These are phyloP conservation scores for Neurospora crassa DNA, from an alignment of 2,329 filamentous ascomycete genomes.

Conservation along the genomic window DNA sequence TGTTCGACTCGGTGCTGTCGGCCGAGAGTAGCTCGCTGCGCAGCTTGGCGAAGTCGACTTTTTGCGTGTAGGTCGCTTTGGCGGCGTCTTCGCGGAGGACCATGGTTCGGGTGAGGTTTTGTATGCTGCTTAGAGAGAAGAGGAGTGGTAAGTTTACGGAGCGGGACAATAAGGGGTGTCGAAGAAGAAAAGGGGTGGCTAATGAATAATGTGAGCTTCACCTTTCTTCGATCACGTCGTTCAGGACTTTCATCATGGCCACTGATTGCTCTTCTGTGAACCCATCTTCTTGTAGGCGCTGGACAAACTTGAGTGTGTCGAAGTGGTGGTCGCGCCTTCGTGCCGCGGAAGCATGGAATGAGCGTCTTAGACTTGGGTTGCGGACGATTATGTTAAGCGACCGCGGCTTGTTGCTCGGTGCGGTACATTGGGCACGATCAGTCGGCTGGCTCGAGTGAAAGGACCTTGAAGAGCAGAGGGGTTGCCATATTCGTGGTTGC, in stretches of 20 bases:
- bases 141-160: conserved; percentile 1
- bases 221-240: conserved; percentile 96
- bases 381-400: conserved; percentile 13
- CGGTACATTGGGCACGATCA: neutral
- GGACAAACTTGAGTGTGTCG: conserved; percentile 95
- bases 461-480: neutral
- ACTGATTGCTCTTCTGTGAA: conserved; percentile 93
- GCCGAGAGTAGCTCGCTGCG: conserved; percentile 87
- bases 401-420: neutral
- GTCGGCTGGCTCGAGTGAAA: conserved; percentile 15
- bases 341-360: conserved; percentile 59
- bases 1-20: conserved; percentile 81
- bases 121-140: conserved; percentile 51
- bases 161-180: neutral
- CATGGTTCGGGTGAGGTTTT: conserved; percentile 96
- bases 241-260: conserved; percentile 97
- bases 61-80: conserved; percentile 72
- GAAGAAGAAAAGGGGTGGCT: neutral
- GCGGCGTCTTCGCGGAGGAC: conserved; percentile 89
- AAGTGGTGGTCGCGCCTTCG: conserved; percentile 80
- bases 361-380: conserved; percentile 27
- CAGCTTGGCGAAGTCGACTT: conserved; percentile 96
- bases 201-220: conserved; percentile 20
- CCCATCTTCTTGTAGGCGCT: conserved; percentile 78
- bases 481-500: conserved; percentile 11